Evolutionary conservation across 2,329 filamentous ascomycete species (phyloP), one percentile per base, ranked within the genome.

Genomic region (Chalaropsis thielavioides): DNA sequence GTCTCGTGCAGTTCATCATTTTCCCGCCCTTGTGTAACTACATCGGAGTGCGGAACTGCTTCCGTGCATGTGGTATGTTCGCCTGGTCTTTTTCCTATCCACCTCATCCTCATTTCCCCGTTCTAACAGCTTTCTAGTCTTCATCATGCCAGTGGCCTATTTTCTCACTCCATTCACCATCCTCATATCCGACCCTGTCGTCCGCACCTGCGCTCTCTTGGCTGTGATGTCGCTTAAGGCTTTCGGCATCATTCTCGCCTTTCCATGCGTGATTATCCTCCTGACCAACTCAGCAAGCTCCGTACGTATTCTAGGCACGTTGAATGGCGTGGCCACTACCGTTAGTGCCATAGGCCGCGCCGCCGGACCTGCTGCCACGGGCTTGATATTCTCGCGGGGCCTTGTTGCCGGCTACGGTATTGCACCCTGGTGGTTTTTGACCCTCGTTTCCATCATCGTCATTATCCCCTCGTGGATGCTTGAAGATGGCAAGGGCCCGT

Each of bases 321-420:
- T 97, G 64, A 97, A 97, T 71, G 94, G 92, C 2, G 85, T 96
- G 68, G 92, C 90, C 0, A 96, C 92, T 0, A 88, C 87, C 65
- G 84, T 92, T 41, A 87, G 86, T 68, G 91, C 89, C 0, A 74
- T 96, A 4, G 92, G 92, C 1, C 79, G 92, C 61, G 92, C 90
- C 0, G 71, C 81, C 0, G 94, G 94, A 0, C 92, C 94, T 0
- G 88, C 89, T 0, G 74, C 87, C 41, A 81, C 85, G 0, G 92
- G 92, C 0, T 76, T 79, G 1, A 78, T 85, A 0, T 96, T 96
- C 71, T 87, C 84, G 0, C 84, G 83, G 76, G 92, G 92, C 0
- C 84, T 90, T 0, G 83, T 88, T 70, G 77, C 80, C 38, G 89
- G 89, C 0, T 92, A 90, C 72, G 80, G 94, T 38, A 83, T 95